Evolutionary conservation across 1,139 yeast genomes (phyloP), one percentile per base, ranked within the genome.

Genomic region (Yamadazyma sp.): DNA sequence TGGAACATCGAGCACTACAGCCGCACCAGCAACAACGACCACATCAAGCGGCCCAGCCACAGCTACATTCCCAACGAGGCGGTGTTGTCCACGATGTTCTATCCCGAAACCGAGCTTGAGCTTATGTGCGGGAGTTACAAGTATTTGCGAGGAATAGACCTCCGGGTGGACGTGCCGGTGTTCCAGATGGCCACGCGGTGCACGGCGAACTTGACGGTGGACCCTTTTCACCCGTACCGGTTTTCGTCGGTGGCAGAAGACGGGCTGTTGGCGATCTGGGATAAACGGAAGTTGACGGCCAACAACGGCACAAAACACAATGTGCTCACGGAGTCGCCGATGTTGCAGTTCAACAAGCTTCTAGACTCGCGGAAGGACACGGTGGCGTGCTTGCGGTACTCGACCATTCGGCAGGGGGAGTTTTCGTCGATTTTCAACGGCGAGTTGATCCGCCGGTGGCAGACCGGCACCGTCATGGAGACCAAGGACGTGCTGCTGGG

Each of bases 191-290:
- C 90, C 2, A 82, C 94, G 0, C 79, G 84, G 49, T 78, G 86
- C 45, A 81, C 90, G 0, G 70, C 78, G 47, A 86, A 86, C 10
- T 71, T 90, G 32, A 70, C 76, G 8, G 67, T 83, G 29, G 92
- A 87, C 53, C 92, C 86, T 3, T 79, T 80, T 51, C 67, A 67
- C 39, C 73, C 73, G 26, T 72, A 78, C 58, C 73, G 78, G 47
- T 86, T 88, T 58, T 79, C 87, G 28, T 81, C 95, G 0, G 78
- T 77, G 47, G 78, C 88, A 37, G 96, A 88, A 50, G 94, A 86
- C 52, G 96, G 96, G 1, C 78, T 94, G 0, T 64, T 89, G 41
- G 82, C 92, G 0, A 71, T 89, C 11, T 90, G 96, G 95, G 97
- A 90, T 57, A 73, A 95, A 43, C 72, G 97, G 43, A 81, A 76